A percentile compares a stretch with the other conserved stretches of the same genome.
Evolutionary conservation across 108 stramenopile species (phyloP).

Genomic region (Aurantiochytrium sp.): DNA sequence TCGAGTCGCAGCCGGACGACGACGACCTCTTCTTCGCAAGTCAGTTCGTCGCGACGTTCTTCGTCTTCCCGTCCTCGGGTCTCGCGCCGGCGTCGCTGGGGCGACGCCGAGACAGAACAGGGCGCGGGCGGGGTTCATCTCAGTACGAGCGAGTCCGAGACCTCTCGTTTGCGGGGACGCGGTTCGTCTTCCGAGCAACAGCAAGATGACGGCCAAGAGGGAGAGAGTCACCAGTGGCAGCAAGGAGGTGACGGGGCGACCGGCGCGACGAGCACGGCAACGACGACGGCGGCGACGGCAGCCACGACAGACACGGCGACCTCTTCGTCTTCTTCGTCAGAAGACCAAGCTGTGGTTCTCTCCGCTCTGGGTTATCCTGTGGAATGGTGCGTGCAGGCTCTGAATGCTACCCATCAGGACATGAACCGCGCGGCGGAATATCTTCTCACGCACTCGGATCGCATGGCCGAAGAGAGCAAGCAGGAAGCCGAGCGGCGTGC

Average conservation of each 20-base stretch:
- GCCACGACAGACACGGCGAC: background rate
- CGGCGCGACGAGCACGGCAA: background rate
- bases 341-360: background rate
- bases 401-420: background rate
- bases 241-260: no score
- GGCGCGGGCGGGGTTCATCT: background rate
- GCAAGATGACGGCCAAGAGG: no score
- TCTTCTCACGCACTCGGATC: background rate
- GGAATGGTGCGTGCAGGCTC: background rate
- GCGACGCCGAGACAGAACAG: background rate
- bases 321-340: background rate
- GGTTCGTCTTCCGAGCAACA: background rate
- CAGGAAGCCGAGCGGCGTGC: background rate
- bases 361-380: background rate
- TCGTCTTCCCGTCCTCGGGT: background rate
- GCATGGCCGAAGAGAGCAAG: background rate
- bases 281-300: background rate
- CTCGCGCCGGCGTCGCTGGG: background rate
- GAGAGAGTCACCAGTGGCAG: no score
- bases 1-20: background rate
- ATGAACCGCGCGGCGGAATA: slow-evolving; percentile 6
- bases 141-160: background rate
- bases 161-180: background rate
- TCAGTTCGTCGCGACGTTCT: no score
- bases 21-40: background rate